Percentiles rank a stretch among this genome's conserved stretches.
Evolutionary conservation across 2,329 filamentous ascomycete species (phyloP).

Genomic region (Lasiodiplodia sp.): DNA sequence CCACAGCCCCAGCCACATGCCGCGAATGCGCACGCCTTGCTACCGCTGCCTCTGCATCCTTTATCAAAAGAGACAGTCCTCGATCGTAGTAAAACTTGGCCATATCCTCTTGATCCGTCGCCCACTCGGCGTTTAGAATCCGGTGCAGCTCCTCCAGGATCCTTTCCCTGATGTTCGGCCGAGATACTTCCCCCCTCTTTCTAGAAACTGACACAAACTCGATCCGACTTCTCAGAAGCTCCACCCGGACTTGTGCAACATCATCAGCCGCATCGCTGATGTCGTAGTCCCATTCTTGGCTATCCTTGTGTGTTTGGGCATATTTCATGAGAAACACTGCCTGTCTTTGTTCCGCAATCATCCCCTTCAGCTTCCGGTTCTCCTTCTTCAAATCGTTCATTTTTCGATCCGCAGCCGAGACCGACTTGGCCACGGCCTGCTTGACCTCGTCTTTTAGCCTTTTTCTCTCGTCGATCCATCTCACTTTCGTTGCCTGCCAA

Average conservation of each 20-base stretch:
- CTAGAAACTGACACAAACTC: neutral
- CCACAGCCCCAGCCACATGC: neutral
- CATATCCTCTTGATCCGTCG: neutral
- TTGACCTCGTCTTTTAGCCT: neutral
- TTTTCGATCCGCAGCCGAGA: neutral
- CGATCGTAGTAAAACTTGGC: neutral
- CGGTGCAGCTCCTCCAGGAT: neutral
- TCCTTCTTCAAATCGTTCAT: neutral
- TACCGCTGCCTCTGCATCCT: neutral
- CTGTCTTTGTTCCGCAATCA: neutral
- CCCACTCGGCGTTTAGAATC: neutral
- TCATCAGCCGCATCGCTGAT: neutral
- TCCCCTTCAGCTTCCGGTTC: neutral
- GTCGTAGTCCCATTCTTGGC: neutral
- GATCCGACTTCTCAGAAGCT: conserved; percentile 1
- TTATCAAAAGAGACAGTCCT: too few species aligned
- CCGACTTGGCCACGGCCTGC: neutral
- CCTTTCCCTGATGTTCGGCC: neutral
- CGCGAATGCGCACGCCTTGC: neutral
- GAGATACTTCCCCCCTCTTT: neutral
- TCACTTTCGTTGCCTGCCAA: neutral
- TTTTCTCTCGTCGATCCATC: neutral
- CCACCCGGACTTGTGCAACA: neutral
- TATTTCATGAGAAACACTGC: neutral
- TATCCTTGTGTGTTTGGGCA: neutral